Base-by-base conservation (phyloP, 2,329 filamentous ascomycete genomes). In the Coleophoma eucalyptorum region DNA sequence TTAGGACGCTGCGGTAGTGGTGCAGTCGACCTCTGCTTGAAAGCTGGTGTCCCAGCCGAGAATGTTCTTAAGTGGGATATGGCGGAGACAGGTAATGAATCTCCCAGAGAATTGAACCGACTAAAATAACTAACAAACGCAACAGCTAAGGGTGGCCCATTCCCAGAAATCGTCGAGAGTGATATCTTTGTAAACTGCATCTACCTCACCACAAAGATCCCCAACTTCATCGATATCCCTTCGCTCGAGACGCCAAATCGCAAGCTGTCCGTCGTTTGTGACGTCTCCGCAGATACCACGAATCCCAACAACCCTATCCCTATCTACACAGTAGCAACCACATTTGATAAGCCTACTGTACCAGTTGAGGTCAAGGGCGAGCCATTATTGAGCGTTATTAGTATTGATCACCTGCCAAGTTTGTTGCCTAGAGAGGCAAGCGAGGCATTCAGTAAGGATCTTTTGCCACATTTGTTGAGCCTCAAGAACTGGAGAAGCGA, bases 141-240 rank as follows among this genome's bases (percentile, higher is more conserved):
- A 38, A 38, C 35, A 60, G 69, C 67, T 46, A 71, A 75, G 57
- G 67, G 75, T 50, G 90, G 90, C 1, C 90, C 90, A 10, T 94
- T 92, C 71, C 70, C 76, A 55, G 89, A 94, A 73, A 91, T 95
- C 62, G 75, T 84, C 43, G 80, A 90, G 69, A 79, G 75, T 54
- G 84, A 89, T 62, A 86, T 90, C 65, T 90, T 91, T 66, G 78
- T 94, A 68, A 95, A 94, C 76, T 91, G 87, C 79, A 93, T 96
- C 68, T 96, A 96, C 73, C 83, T 97, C 40, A 83, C 78, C 54
- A 76, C 83, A 60, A 81, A 86, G 67, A 92, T 94, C 59, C 87
- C 89, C 21, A 87, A 87, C 33, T 97, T 97, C 67, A 80, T 96
- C 65, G 84, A 89, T 69, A 65, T 77, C 54, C 80, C 89, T 59